These are phyloP conservation scores for Oemleria cerasiformis DNA, from an alignment of 306 rosid species.

Conservation along the genomic window DNA sequence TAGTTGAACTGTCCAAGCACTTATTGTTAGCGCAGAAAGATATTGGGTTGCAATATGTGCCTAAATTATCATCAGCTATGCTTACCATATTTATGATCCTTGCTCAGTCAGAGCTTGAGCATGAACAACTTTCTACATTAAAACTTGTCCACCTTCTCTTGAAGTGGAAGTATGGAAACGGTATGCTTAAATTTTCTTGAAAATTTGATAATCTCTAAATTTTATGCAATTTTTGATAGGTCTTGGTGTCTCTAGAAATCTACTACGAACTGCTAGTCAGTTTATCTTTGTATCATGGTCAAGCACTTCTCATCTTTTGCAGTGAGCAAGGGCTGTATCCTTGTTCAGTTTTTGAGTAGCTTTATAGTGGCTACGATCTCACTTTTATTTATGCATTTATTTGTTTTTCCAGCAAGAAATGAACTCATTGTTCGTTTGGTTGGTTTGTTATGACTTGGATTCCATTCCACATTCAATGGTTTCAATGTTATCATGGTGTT, in stretches of 20 bases:
- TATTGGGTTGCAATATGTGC: slow-evolving; percentile 63
- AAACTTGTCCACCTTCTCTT: slow-evolving; percentile 60
- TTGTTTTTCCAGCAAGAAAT: slow-evolving; percentile 2
- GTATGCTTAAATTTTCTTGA: slow-evolving; percentile 34
- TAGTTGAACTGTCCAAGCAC: slow-evolving; percentile 61
- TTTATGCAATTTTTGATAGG: not conserved
- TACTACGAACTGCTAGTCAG: not conserved
- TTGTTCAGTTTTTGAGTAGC: slow-evolving; percentile 7
- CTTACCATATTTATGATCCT: slow-evolving; percentile 59
- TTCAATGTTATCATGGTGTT: slow-evolving; percentile 8
- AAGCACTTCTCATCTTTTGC: not conserved
- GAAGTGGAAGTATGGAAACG: slow-evolving; percentile 69
- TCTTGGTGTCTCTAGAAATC: not conserved
- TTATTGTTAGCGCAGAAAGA: slow-evolving; percentile 67
- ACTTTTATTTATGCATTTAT: not conserved
- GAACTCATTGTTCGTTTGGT: not conserved
- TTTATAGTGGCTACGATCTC: not conserved
- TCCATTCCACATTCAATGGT: slow-evolving; percentile 11
- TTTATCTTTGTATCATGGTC: not conserved
- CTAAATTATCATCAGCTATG: slow-evolving; percentile 49
- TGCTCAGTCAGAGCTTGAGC: slow-evolving; percentile 73
- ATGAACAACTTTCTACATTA: slow-evolving; percentile 69
- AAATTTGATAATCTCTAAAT: not conserved
- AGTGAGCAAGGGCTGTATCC: slow-evolving; percentile 14
- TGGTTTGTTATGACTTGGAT: not conserved